Base-by-base conservation (phyloP, 257 asterid species). In the Rehmannia glutinosa region DNA sequence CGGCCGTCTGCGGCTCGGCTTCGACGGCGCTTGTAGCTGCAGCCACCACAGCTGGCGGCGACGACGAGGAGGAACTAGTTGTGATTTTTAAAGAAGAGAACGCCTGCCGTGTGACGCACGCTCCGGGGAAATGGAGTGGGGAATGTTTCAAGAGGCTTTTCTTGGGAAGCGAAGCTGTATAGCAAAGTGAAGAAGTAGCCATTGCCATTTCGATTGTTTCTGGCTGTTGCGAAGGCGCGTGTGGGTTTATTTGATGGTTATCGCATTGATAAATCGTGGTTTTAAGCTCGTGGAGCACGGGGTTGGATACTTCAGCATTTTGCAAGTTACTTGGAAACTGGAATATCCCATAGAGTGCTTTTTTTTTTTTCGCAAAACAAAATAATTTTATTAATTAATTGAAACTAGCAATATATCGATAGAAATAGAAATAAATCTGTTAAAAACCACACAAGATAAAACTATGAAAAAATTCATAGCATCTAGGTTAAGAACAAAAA, bases 1-100 rank as follows among this genome's bases (percentile, higher is more conserved):
- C 32, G 3, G 64, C 27, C 0, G 61, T 13, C 28, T 59, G 50
- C 55, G 84, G 76, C 63, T 81, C 81, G 13, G 88, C 72, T 67
- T 76, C 88, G 53, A 86, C 80, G 27, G 87, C 70, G 66, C 72
- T 64, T 35, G 84, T 6, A 7, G 82, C 53, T 0, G 81, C 71
- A 4, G 77, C 80, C 8, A 71, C 75, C 17, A 64, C 61, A 16
- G 64, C 32, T n/a, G 16, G 64, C 43, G 23, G 28, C 54, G 66
- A 45, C 24, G 56, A n/a, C 13, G 69, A 39, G 10, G 73, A 66
- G 20, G 51, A 47, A 19, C 58, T 69, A 16, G 69, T 54, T 3
- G 75, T 28, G 68, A 67, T 5, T 66, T 45, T 64, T 1, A 79
- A 49, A 52, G 76, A 30, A 9, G 63, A 55, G 20, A 60, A 19